Percentiles rank a stretch among this genome's conserved stretches.
Evolutionary conservation across 768 basidiomycete species (phyloP).

Genomic region (Lactarius sanguifluus): DNA sequence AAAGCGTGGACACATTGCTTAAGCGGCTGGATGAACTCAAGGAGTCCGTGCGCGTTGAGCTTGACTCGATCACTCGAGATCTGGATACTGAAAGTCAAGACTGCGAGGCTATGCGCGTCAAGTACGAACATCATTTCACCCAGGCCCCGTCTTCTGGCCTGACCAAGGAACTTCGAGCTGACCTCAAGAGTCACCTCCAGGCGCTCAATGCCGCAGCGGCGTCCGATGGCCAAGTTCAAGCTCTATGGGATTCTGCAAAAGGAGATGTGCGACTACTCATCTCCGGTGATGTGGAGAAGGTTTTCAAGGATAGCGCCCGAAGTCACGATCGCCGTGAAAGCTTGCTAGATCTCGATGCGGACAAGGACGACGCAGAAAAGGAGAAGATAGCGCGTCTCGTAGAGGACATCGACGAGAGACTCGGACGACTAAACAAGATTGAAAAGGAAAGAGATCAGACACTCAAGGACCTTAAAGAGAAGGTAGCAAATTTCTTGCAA

Average conservation of each 20-base stretch:
- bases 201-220: constrained; percentile 73
- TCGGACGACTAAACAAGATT: constrained; percentile 80
- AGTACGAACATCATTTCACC: constrained; percentile 83
- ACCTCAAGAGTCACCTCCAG: constrained; percentile 71
- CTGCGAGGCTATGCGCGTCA: constrained; percentile 85
- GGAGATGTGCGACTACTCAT: constrained; percentile 64
- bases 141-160: constrained; percentile 78
- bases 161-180: constrained; percentile 69
- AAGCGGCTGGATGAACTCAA: constrained; percentile 59
- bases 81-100: constrained; percentile 82
- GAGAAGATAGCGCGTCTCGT: constrained; percentile 66
- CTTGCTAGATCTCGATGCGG: constrained; percentile 73
- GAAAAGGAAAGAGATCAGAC: constrained; percentile 82
- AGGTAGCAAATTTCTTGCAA: constrained; percentile 48
- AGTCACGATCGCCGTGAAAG: constrained; percentile 42
- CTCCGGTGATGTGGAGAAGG: constrained; percentile 57
- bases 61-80: constrained; percentile 62
- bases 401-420: constrained; percentile 71
- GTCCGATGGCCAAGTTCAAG: constrained; percentile 74
- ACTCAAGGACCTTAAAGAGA: constrained; percentile 93
- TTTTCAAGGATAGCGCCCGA: constrained; percentile 56
- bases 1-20: constrained; percentile 65
- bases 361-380: constrained; percentile 65
- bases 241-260: constrained; percentile 69
- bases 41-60: constrained; percentile 52